Conservation (phyloP, 352 stramenopile species). For the Chrysophaeum taylorii region DNA sequence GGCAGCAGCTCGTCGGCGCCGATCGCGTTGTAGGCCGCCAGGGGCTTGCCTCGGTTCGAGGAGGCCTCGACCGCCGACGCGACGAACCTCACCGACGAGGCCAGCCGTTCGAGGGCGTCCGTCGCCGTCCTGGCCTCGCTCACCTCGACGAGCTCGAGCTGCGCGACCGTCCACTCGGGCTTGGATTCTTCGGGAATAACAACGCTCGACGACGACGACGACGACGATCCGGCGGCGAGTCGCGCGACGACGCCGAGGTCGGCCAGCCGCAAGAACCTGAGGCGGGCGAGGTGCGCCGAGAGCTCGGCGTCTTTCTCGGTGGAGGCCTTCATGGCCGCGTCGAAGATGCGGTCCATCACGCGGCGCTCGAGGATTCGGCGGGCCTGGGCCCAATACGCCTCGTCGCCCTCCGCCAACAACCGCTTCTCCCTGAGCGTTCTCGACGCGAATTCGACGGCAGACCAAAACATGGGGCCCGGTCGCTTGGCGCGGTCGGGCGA, state of each 20-base stretch:
- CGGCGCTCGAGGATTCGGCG: neutral
- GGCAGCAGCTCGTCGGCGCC: conserved; percentile 9
- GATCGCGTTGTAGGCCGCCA: neutral
- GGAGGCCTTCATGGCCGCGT: neutral
- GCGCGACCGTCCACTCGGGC: conserved; percentile 1
- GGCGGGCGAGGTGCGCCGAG: neutral
- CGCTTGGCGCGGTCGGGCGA: neutral
- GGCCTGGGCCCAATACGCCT: neutral
- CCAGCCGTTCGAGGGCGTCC: neutral
- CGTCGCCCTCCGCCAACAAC: neutral
- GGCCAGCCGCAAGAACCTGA: neutral
- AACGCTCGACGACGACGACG: no score
- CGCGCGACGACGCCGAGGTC: neutral
- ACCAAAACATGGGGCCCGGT: neutral
- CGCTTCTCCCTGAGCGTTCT: neutral
- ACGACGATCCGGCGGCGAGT: no score
- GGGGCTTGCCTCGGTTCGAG: neutral
- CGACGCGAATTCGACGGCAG: neutral
- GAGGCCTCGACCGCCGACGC: neutral
- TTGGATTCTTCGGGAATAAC: no score
- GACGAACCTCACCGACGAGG: neutral
- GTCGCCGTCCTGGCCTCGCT: neutral
- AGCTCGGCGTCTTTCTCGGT: conserved; percentile 8
- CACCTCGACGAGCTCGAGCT: neutral
- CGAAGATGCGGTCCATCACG: neutral